Evolutionary conservation across 2,329 filamentous ascomycete genomes (phyloP), one percentile per base, ranked within the genome.

Genomic region (Graphilbum fragrans): DNA sequence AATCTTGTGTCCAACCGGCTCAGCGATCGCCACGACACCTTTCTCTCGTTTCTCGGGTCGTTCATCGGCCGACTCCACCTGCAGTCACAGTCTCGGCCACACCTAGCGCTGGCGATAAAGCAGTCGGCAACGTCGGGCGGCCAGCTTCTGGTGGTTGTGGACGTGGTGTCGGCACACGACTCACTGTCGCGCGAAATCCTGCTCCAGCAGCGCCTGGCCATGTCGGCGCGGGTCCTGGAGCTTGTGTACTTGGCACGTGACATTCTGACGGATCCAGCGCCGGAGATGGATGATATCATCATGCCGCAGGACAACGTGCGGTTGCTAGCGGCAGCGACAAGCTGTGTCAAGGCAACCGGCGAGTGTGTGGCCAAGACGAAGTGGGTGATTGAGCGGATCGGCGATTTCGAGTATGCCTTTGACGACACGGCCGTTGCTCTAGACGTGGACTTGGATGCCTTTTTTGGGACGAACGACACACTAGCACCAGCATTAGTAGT

Each of bases 31-130:
- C 87, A 95, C 62, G 88, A 96, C 62, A 77, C 76, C 8, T 94
- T 96, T 54, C 66, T 98, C 41, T 92, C 88, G 7, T 83, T 88
- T 55, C 75, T 98, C 39, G 90, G 86, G 39, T 93, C 86, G 5
- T 94, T 96, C 58, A 90, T 96, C 56, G 92, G 92, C 16, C 71
- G 77, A 31, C 72, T 95, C 42, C 86, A 95, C 59, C 69, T 95
- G 45, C 87, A 95, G 57, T 92, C 88, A n/a, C 82, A 92, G 47
- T 92, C 87, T 8, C 82, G 86, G 9, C 77, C 82, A 1, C 87
- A 94, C 57, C 70, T 96, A 38, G 77, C 87, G 25, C 64, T 80
- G 11, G 87, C 85, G 16, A 90, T 93, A 37, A 81, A 85, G 55
- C 81, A 90, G 56, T 86, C 88, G 9, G 84, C 88, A 10, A 71